Evolutionary conservation across 179 eudicot species (phyloP).

Genomic region (Drosera spatulata): DNA sequence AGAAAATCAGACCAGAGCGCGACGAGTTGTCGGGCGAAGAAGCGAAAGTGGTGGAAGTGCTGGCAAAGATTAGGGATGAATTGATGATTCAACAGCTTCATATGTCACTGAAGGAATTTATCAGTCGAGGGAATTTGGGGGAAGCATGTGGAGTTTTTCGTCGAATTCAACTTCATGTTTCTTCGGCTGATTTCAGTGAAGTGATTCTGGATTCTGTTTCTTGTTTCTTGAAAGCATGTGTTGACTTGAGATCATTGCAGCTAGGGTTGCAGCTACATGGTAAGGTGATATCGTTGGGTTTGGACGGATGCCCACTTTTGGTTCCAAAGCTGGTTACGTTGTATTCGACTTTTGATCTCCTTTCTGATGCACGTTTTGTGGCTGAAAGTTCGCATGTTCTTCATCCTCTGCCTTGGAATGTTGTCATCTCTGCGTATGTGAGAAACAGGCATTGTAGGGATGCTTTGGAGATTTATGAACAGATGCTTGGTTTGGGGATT

Average conservation of each 20-base stretch:
- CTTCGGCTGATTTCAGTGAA: constrained; percentile 19
- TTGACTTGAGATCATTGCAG: constrained; percentile 27
- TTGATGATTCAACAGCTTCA: constrained; percentile 45
- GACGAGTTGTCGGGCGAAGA: too few relatives aligned
- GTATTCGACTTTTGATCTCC: constrained; percentile 37
- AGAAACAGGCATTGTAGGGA: constrained; percentile 33
- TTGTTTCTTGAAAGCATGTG: constrained; percentile 47
- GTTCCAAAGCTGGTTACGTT: constrained; percentile 55
- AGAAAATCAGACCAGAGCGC: too few relatives aligned
- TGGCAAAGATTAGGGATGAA: constrained; percentile 8
- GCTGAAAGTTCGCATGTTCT: constrained; percentile 30
- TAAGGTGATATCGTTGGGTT: constrained; percentile 41
- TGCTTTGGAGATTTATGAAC: constrained; percentile 40
- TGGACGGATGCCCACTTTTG: constrained; percentile 30
- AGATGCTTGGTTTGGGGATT: constrained; percentile 48
- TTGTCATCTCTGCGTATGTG: constrained; percentile 58
- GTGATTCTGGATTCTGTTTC: constrained; percentile 37
- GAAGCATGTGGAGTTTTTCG: constrained; percentile 52
- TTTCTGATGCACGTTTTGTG: constrained; percentile 45
- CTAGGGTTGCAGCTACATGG: constrained; percentile 72
- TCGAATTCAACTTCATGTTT: constrained; percentile 27
- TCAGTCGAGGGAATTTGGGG: constrained; percentile 37
- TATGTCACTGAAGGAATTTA: constrained; percentile 39
- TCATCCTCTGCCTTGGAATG: constrained; percentile 68
- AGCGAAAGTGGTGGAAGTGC: too few relatives aligned